These are phyloP conservation scores for Jamesozyma lodderae DNA, from an alignment of 805 yeast species.

Conservation along the genomic window DNA sequence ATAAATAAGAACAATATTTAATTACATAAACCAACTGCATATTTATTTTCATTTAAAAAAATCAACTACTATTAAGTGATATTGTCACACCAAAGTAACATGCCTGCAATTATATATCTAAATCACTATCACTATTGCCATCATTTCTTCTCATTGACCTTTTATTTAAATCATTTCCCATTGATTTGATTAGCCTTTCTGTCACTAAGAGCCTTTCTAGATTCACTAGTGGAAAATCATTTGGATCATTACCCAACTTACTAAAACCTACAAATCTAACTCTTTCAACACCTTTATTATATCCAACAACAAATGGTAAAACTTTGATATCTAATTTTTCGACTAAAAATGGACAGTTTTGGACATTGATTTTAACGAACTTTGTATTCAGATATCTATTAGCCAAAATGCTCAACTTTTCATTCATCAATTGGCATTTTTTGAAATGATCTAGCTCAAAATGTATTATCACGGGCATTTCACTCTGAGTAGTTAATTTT, in stretches of 20 bases:
- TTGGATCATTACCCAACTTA: constrained; percentile 41
- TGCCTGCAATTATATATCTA: constrained; percentile 9
- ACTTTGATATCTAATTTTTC: constrained; percentile 53
- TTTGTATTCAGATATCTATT: constrained; percentile 47
- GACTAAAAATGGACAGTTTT: constrained; percentile 63
- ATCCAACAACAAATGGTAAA: constrained; percentile 62
- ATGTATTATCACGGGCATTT: constrained; percentile 42
- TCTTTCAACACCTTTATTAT: constrained; percentile 49
- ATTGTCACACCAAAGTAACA: too few species aligned
- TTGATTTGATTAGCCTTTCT: constrained; percentile 3
- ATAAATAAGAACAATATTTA: too few species aligned
- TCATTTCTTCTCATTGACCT: neutral
- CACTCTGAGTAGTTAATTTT: constrained; percentile 37
- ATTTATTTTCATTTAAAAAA: too few species aligned
- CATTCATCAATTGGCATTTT: constrained; percentile 54
- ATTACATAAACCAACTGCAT: too few species aligned
- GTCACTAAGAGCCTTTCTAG: constrained; percentile 37
- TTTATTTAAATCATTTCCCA: neutral
- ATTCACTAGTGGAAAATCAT: constrained; percentile 38
- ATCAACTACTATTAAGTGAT: too few species aligned
- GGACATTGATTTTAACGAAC: constrained; percentile 50
- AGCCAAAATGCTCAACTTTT: constrained; percentile 38
- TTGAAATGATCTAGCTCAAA: constrained; percentile 53
- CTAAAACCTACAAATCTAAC: constrained; percentile 63
- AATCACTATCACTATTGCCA: constrained; percentile 6